A percentile compares a stretch with the other conserved stretches of the same genome.
These are phyloP conservation scores for Baudoinia panamericana DNA, from an alignment of 495 filamentous ascomycete genomes.

Conservation along the genomic window DNA sequence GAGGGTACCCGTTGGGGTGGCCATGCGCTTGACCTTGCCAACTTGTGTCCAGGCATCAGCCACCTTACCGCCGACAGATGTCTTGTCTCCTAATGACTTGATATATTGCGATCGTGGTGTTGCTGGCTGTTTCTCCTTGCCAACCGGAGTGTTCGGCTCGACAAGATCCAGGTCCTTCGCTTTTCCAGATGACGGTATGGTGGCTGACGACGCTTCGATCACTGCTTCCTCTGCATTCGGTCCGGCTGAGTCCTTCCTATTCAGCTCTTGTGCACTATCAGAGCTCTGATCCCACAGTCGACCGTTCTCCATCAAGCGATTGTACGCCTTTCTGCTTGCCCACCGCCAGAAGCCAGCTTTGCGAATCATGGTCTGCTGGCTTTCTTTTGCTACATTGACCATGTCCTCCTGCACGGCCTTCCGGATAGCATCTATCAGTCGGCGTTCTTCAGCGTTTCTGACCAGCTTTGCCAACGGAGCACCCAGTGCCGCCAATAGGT, in stretches of 20 bases:
- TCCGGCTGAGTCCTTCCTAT: slow-evolving; percentile 2
- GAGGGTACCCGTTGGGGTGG: neutral
- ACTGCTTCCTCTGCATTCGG: neutral
- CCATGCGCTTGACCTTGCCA: neutral
- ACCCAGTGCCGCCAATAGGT: slow-evolving; percentile 4
- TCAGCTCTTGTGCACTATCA: neutral
- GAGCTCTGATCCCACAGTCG: slow-evolving; percentile 7
- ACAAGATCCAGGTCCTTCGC: no score
- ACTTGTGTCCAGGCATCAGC: slow-evolving; percentile 1
- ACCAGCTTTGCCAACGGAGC: neutral
- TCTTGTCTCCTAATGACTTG: no score
- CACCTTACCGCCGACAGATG: no score
- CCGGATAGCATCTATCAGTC: slow-evolving; percentile 2
- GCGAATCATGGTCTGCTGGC: slow-evolving; percentile 3
- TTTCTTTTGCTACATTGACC: slow-evolving; percentile 7
- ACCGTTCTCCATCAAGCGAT: slow-evolving; percentile 14
- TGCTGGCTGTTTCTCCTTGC: no score
- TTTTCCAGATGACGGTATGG: no score
- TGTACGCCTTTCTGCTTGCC: slow-evolving; percentile 13
- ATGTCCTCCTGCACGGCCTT: slow-evolving; percentile 7
- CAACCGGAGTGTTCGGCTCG: no score
- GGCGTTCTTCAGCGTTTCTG: neutral
- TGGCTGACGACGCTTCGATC: no score
- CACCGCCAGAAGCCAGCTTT: slow-evolving; percentile 20
- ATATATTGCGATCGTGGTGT: no score